Conservation (phyloP, 192 early-diverging fungal genomes). For the Coemansia sp. region DNA sequence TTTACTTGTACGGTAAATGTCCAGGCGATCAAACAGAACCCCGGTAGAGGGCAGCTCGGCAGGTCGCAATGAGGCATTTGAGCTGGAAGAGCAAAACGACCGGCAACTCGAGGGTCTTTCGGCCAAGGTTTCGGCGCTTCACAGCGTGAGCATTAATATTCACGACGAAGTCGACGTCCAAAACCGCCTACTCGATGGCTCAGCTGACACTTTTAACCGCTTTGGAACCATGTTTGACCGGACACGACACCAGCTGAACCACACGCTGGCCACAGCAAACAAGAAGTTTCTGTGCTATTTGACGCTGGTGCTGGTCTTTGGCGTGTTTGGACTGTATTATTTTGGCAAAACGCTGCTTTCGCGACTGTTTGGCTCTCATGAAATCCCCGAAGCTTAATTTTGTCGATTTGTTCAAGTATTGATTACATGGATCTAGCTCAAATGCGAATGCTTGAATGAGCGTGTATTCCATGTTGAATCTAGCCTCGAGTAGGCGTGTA, state of each 20-base stretch:
- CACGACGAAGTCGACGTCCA: conserved; percentile 43
- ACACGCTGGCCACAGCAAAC: conserved; percentile 45
- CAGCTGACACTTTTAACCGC: conserved; percentile 38
- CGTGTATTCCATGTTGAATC: conserved; percentile 5
- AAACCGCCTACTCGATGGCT: conserved; percentile 44
- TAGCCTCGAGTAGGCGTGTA: not conserved
- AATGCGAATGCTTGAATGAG: not conserved
- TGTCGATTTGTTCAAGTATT: not conserved
- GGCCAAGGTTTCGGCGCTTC: conserved; percentile 46
- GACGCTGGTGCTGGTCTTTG: conserved; percentile 34
- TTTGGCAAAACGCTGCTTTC: conserved; percentile 33
- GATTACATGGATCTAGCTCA: not conserved
- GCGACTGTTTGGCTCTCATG: not conserved
- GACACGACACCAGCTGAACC: conserved; percentile 38
- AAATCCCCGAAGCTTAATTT: not conserved
- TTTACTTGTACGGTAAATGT: conserved; percentile 10
- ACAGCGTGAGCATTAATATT: conserved; percentile 47
- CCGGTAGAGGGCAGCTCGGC: conserved; percentile 21
- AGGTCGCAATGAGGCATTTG: conserved; percentile 43
- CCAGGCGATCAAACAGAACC: conserved; percentile 41
- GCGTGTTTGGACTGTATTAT: conserved; percentile 44
- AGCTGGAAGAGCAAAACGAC: conserved; percentile 50
- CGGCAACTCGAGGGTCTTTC: conserved; percentile 40
- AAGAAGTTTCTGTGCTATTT: conserved; percentile 42
- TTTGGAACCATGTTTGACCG: conserved; percentile 53